Percentiles rank a stretch among this genome's conserved stretches.
These are phyloP conservation scores for Elsinoe fawcettii DNA, from an alignment of 2,329 filamentous ascomycete genomes.

Conservation along the genomic window DNA sequence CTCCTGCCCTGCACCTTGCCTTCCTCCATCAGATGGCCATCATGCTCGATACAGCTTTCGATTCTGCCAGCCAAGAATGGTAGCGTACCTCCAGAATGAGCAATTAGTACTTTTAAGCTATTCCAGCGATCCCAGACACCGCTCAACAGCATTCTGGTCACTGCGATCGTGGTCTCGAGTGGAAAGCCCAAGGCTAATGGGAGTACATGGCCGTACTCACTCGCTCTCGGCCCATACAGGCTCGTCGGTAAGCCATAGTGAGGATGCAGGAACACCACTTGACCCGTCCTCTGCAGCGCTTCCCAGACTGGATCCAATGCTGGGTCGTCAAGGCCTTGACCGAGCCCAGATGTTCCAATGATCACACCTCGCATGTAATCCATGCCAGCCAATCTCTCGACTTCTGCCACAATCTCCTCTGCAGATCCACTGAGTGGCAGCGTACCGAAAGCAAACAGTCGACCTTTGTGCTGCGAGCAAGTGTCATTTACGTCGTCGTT, in stretches of 20 bases:
- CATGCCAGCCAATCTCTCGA: constrained; percentile 54
- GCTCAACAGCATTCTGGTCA: constrained; percentile 77
- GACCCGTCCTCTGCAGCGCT: constrained; percentile 55
- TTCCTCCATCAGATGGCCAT: constrained; percentile 62
- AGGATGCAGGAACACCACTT: constrained; percentile 78
- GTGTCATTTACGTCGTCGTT: constrained; percentile 71
- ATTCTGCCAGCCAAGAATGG: constrained; percentile 84
- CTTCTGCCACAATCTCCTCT: constrained; percentile 55
- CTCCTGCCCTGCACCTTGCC: constrained; percentile 52
- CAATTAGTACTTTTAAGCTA: constrained; percentile 64
- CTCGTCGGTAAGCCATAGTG: constrained; percentile 79
- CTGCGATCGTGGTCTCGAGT: constrained; percentile 85
- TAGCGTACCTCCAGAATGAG: constrained; percentile 80
- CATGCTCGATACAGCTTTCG: constrained; percentile 79
- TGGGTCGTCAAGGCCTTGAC: constrained; percentile 71
- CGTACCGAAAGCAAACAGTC: constrained; percentile 75
- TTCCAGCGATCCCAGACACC: constrained; percentile 74
- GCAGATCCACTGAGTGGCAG: constrained; percentile 64
- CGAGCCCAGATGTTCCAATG: constrained; percentile 75
- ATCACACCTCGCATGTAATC: constrained; percentile 75
- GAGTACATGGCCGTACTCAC: constrained; percentile 75
- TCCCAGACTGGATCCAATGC: constrained; percentile 63
- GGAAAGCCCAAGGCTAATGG: constrained; percentile 82
- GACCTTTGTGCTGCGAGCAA: constrained; percentile 57
- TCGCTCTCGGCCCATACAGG: constrained; percentile 67